These are phyloP conservation scores for Penicillium goetzii DNA, from an alignment of 495 filamentous ascomycete genomes.

Conservation along the genomic window DNA sequence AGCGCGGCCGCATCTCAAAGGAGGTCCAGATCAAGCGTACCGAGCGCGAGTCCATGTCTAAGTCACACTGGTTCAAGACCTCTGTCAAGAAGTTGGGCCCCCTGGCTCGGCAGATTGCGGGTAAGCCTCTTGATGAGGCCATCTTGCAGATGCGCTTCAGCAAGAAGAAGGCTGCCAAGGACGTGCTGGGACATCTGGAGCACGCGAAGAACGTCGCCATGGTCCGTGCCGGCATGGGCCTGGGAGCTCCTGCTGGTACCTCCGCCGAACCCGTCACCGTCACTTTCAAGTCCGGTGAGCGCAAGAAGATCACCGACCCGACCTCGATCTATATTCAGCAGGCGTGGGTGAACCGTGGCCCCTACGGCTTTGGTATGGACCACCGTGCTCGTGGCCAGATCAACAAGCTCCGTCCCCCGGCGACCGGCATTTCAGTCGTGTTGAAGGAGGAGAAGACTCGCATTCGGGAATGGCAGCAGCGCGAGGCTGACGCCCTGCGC, in stretches of 20 bases:
- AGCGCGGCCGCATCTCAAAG: conserved; percentile 67
- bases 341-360: conserved; percentile 86
- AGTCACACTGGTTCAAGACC: conserved; percentile 73
- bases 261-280: conserved; percentile 41
- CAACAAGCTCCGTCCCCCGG: conserved; percentile 63
- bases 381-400: conserved; percentile 72
- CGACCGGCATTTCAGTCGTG: conserved; percentile 76
- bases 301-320: conserved; percentile 66
- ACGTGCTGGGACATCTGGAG: conserved; percentile 76
- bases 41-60: conserved; percentile 68
- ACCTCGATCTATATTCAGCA: conserved; percentile 82
- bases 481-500: conserved; percentile 71
- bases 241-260: conserved; percentile 42
- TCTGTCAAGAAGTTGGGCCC: conserved; percentile 85
- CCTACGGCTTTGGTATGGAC: conserved; percentile 56
- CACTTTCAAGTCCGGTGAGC: conserved; percentile 48
- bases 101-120: conserved; percentile 82
- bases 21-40: conserved; percentile 66
- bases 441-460: conserved; percentile 93
- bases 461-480: conserved; percentile 75
- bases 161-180: conserved; percentile 87
- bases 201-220: conserved; percentile 77
- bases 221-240: conserved; percentile 79
- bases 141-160: conserved; percentile 94
- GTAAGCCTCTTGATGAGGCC: conserved; percentile 90